phyloP scores from a whole-genome alignment of 2,329 filamentous ascomycete genomes.

The Lecanosticta acicola region DNA sequence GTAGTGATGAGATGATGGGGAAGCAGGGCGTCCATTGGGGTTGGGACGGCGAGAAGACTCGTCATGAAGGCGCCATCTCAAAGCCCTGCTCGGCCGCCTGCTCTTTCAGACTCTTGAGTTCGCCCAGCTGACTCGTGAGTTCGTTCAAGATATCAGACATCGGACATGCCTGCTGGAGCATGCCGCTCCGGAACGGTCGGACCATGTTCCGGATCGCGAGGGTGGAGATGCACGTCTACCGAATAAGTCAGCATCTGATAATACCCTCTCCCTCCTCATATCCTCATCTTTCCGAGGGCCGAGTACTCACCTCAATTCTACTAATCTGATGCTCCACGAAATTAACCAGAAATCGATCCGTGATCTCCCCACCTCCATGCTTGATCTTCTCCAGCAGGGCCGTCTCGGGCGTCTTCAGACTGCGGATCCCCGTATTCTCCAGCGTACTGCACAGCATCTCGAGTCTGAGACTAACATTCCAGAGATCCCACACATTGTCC shows the following conservation, averaged over 20 bases:
- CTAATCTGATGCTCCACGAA: constrained; percentile 94
- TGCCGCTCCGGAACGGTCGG: constrained; percentile 59
- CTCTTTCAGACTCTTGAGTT: constrained; percentile 47
- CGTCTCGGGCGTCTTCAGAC: constrained; percentile 73
- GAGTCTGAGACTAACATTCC: constrained; percentile 79
- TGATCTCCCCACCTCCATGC: constrained; percentile 71
- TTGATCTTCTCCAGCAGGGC: constrained; percentile 72
- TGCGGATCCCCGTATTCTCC: constrained; percentile 60
- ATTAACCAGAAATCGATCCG: constrained; percentile 79
- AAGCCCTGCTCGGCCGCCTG: constrained; percentile 2
- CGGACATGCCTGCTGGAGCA: constrained; percentile 69
- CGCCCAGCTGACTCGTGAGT: constrained; percentile 56
- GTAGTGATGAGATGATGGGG: background rate
- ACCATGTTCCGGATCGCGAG: constrained; percentile 74
- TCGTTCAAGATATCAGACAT: constrained; percentile 66
- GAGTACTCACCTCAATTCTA: constrained; percentile 75
- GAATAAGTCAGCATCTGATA: constrained; percentile 20
- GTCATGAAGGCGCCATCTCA: constrained; percentile 5
- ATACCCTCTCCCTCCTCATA: background rate
- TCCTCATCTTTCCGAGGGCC: no score
- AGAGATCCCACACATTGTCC: constrained; percentile 80
- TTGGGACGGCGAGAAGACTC: background rate
- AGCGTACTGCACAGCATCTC: constrained; percentile 89
- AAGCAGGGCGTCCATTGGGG: no score
- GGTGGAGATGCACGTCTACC: constrained; percentile 72